Evolutionary conservation across 2,329 filamentous ascomycete species (phyloP), one percentile per base, ranked within the genome.

Genomic region (Apiospora arundinis): DNA sequence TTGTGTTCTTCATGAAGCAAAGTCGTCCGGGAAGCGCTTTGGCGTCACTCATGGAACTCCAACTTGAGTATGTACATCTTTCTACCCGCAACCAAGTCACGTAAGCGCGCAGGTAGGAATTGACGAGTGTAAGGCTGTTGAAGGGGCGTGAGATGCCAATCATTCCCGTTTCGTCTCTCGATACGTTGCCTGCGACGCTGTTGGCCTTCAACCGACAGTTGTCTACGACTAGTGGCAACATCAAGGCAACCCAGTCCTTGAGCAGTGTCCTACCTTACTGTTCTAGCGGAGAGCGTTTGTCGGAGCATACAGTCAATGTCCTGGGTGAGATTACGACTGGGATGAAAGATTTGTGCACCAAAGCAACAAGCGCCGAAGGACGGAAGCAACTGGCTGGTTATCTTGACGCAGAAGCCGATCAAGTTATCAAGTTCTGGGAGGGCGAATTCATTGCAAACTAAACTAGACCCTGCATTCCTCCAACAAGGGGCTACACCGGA

Each of bases 1-100:
- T 87, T 37, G 67, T 89, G 21, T 84, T 88, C 69, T 78, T 89
- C 21, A 73, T 88, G 52, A 76, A 77, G 49, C 77, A 79, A 4
- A 73, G 75, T 14, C 76, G 74, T 16, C 70, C 80, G n/a, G 71
- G 71, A 40, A 76, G 65, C 56, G 74, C 76, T 42, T 80, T 82
- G 75, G 75, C 78, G 40, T 69, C 76, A 0, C 81, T 86, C 69
- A 82, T 83, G 78, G 78, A 76, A 21, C 76, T 89, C 46, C 86
- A 89, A 69, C 78, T 84, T 67, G 77, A 83, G 85, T 87, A 76
- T 74, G 82, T 71, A 45, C 18, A 66, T 60, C 25, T 44, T 25
- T 18, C 9, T 48, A 45, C n/a, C 21, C 5, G 6, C 11, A 60
- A 7, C 28, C 5, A 16, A 28, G 2, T 32, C 52, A n/a, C 14